Base-by-base conservation (phyloP, 768 basidiomycete species). In the Boletus fagicola region DNA sequence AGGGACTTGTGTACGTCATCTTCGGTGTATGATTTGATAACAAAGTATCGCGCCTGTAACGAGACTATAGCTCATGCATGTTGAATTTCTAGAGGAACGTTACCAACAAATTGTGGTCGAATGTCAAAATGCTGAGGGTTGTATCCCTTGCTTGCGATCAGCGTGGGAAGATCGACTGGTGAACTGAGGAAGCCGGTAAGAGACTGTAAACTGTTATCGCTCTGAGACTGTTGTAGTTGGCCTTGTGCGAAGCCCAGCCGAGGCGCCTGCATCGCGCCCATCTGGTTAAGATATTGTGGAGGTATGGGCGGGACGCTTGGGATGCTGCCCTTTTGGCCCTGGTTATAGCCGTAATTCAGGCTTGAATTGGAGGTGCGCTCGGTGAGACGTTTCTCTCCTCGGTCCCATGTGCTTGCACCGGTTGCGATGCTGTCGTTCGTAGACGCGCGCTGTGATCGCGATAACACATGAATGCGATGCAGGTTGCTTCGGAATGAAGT, bases 11-110 rank as follows among this genome's bases (percentile, higher is more conserved):
- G 96, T 1, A 99, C 96, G 68, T 99, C 96, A 67, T 98, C 97
- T 72, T 98, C 96, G 1, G 97, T 98, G 75, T 95, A 99, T 0
- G 93, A 96, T 72, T 99, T 99, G 80, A 99, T 98, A 33, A 98
- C 96, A 68, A 98, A 98, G 76, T 81, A 98, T 16, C 95, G 82
- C 4, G 96, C 94, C 87, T 93, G 58, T 7, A 61, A 62, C 26
- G 16, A 45, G 31, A 47, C n/a, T 48, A 58, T 31, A 62, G 54
- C 30, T 44, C 45, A 42, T 46, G 43, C 49, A 38, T 28, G 24
- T 22, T 10, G 18, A 16, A 38, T 22, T 16, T 45, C 5, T 18
- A 43, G 43, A 45, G 38, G 51, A 64, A 48, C 36, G 55, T 33
- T 31, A 79, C 88, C 62, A 60, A 90, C 92, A 72, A 87, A 91